These are phyloP conservation scores for Neofusicoccum kwambonambiense DNA, from an alignment of 2,329 filamentous ascomycete genomes.

Conservation along the genomic window DNA sequence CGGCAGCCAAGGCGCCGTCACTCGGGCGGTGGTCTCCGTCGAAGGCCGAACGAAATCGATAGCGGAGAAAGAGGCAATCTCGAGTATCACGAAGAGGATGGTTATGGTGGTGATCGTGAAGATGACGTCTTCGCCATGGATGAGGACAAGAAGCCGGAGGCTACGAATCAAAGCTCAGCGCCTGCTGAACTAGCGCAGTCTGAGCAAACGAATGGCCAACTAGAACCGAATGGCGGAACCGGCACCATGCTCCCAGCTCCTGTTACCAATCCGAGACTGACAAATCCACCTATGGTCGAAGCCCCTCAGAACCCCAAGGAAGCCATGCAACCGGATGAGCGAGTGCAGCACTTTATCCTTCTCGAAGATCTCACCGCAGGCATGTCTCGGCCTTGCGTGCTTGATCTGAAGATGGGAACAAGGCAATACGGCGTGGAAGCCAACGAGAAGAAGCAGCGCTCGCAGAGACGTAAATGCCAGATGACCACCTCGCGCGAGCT, in stretches of 20 bases:
- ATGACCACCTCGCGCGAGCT: slow-evolving; percentile 88
- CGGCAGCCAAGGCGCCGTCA: slow-evolving; percentile 63
- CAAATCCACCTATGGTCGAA: slow-evolving; percentile 20
- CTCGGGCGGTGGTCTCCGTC: slow-evolving; percentile 80
- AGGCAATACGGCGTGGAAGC: slow-evolving; percentile 95
- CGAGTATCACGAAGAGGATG: slow-evolving; percentile 90
- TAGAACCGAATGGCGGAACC: background rate
- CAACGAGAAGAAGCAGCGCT: slow-evolving; percentile 85
- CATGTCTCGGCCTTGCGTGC: slow-evolving; percentile 94
- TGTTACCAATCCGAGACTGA: slow-evolving; percentile 15
- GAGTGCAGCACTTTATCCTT: slow-evolving; percentile 89
- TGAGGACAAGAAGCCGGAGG: slow-evolving; percentile 36
- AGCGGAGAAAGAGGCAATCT: slow-evolving; percentile 67
- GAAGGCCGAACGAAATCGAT: slow-evolving; percentile 67
- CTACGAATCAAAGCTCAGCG: slow-evolving; percentile 6
- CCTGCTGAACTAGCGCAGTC: background rate
- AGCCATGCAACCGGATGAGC: slow-evolving; percentile 51
- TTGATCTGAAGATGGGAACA: slow-evolving; percentile 98
- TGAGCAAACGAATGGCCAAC: slow-evolving; percentile 4
- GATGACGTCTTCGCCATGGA: slow-evolving; percentile 71
- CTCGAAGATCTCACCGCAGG: slow-evolving; percentile 93
- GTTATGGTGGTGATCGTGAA: slow-evolving; percentile 76
- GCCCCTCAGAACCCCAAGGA: slow-evolving; percentile 44
- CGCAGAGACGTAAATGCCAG: slow-evolving; percentile 89
- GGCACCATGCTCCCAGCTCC: slow-evolving; percentile 36